Evolutionary conservation across 2,329 filamentous ascomycete genomes (phyloP), one percentile per base, ranked within the genome.

Genomic region (Penicillium sp.): DNA sequence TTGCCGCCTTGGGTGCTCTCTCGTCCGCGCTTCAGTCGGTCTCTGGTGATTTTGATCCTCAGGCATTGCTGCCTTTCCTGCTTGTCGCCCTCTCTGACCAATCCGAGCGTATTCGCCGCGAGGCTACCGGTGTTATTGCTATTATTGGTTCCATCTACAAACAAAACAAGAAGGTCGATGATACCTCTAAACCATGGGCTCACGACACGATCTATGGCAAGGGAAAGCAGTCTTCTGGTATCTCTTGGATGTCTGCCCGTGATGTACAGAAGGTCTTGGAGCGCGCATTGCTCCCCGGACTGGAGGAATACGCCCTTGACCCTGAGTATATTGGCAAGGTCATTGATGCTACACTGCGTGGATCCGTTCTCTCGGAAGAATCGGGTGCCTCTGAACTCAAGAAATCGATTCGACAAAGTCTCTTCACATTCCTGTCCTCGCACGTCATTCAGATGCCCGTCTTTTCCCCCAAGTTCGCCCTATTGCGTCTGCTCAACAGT

Each of bases 231-330:
- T 74, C 71, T 3, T 69, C 71, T 14, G 59, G 65, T 16, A 52
- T 85, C 13, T 72, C 77, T 37, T 80, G 79, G 74, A 73, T 94
- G 44, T 68, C 78, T 3, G 61, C 71, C 0, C 77, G 82, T 20
- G 77, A 84, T 44, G 72, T 73, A 2, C 71, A 77, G 35, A 82
- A 80, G 47, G 68, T 94, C 16, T 62, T 93, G 0, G 76, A 80
- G 16, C 74, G 80, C 16, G 75, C 86, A 29, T 69, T 96, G n/a
- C 66, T 88, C 16, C 87, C 87, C 0, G 80, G 78, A 1, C 70
- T 95, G 8, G 90, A 96, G 67, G 93, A 96, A 67, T 94, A 85
- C 60, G 77, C 91, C 3, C 79, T 96, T 55, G 89, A 97, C 62
- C 73, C 81, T 3, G 79, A 78, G 23, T 84, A 93, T 50, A 76